Evolutionary conservation across 768 basidiomycete species (phyloP).

Genomic region (Podaxis pistillaris): DNA sequence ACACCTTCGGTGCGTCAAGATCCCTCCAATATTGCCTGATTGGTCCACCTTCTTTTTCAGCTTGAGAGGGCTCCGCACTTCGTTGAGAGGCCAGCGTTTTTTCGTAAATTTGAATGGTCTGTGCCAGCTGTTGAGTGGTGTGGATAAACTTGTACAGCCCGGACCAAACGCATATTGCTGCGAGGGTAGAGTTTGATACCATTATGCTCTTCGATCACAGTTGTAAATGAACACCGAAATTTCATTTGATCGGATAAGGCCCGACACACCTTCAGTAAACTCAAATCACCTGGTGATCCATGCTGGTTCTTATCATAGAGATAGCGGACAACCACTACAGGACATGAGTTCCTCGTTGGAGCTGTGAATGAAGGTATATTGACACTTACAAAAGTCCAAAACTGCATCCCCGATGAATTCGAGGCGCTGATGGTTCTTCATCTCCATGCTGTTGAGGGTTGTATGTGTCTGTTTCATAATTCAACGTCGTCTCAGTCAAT

Average conservation of each 20-base stretch:
- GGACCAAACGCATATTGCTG: slow-evolving; percentile 69
- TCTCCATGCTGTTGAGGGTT: slow-evolving; percentile 54
- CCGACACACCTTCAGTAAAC: slow-evolving; percentile 64
- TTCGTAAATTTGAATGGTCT: slow-evolving; percentile 53
- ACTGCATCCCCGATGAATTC: slow-evolving; percentile 89
- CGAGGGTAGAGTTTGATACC: slow-evolving; percentile 80
- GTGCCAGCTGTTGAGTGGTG: slow-evolving; percentile 51
- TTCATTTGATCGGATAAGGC: slow-evolving; percentile 1
- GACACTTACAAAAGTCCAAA: slow-evolving; percentile 70
- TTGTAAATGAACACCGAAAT: slow-evolving; percentile 12
- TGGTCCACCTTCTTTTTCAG: slow-evolving; percentile 44
- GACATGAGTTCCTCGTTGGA: slow-evolving; percentile 13
- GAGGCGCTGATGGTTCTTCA: slow-evolving; percentile 67
- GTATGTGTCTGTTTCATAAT: slow-evolving; percentile 62
- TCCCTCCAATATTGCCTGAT: slow-evolving; percentile 80
- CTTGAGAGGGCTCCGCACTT: slow-evolving; percentile 44
- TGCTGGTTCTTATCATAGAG: slow-evolving; percentile 63
- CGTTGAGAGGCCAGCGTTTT: slow-evolving; percentile 44
- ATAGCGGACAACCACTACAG: slow-evolving; percentile 68
- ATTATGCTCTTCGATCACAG: slow-evolving; percentile 61
- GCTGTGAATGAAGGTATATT: background rate
- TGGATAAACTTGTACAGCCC: slow-evolving; percentile 64
- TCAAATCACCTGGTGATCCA: slow-evolving; percentile 74
- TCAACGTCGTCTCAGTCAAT: background rate
- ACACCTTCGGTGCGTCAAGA: slow-evolving; percentile 74